A percentile compares a stretch with the other conserved stretches of the same genome.
Evolutionary conservation across 129 eudicot species (phyloP).

Genomic region (Rutidosis leptorrhynchoides): DNA sequence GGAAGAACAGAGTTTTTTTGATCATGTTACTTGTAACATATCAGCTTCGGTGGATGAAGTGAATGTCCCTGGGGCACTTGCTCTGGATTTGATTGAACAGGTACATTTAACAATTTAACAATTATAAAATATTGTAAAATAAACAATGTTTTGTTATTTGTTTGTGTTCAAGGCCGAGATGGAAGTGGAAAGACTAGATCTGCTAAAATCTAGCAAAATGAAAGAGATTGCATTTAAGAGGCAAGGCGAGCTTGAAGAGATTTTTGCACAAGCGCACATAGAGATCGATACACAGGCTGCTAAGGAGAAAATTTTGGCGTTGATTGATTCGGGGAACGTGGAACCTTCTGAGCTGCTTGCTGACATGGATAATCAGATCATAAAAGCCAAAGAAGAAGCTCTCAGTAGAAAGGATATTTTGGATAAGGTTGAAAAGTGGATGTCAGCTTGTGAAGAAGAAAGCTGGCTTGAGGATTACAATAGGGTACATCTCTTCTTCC

Average conservation of each 20-base stretch:
- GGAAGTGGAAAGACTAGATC: slow-evolving; percentile 65
- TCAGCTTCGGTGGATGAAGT: slow-evolving; percentile 57
- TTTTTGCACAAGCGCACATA: slow-evolving; percentile 61
- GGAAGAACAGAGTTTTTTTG: slow-evolving; percentile 50
- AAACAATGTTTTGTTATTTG: background rate
- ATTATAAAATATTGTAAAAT: background rate
- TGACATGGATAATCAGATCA: slow-evolving; percentile 76
- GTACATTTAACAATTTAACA: slow-evolving; percentile 31
- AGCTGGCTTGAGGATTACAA: slow-evolving; percentile 90
- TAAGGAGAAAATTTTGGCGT: slow-evolving; percentile 48
- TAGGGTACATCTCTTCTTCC: slow-evolving; percentile 36
- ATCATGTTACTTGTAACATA: slow-evolving; percentile 49
- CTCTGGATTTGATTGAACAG: slow-evolving; percentile 64
- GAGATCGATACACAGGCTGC: slow-evolving; percentile 63
- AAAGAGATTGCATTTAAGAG: slow-evolving; percentile 70
- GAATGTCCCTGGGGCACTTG: slow-evolving; percentile 57
- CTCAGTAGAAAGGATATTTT: slow-evolving; percentile 70
- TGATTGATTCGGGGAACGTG: slow-evolving; percentile 59
- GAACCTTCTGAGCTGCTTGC: slow-evolving; percentile 53
- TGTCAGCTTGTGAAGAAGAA: slow-evolving; percentile 74
- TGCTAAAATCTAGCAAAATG: slow-evolving; percentile 65
- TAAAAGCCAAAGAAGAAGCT: slow-evolving; percentile 77
- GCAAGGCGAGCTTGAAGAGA: slow-evolving; percentile 74
- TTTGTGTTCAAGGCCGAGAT: slow-evolving; percentile 45
- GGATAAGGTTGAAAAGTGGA: slow-evolving; percentile 93